These are phyloP conservation scores for Vitis rotundifolia DNA, from an alignment of 164 flowering plant species.

Conservation along the genomic window DNA sequence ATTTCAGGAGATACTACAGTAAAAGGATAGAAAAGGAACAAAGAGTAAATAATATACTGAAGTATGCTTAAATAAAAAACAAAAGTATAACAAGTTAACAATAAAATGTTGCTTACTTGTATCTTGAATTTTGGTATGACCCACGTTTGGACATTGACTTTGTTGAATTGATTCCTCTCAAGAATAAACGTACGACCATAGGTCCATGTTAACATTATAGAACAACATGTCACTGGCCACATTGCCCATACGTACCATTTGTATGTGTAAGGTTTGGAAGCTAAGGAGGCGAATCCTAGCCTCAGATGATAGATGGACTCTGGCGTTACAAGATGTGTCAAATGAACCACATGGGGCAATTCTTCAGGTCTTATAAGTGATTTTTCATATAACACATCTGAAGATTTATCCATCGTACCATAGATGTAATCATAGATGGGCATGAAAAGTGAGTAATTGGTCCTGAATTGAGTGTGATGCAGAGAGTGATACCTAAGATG, in stretches of 20 bases:
- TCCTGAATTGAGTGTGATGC: conserved; percentile 56
- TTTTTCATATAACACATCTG: conserved; percentile 46
- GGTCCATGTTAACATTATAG: conserved; percentile 45
- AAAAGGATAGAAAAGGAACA: neutral
- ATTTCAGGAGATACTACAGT: neutral
- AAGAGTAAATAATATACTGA: neutral
- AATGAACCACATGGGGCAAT: conserved; percentile 55
- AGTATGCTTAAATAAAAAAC: neutral
- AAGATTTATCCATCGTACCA: conserved; percentile 55
- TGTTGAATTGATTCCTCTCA: conserved; percentile 52
- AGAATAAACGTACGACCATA: conserved; percentile 47
- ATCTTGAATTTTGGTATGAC: conserved; percentile 57
- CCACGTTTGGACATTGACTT: conserved; percentile 71
- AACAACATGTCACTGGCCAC: conserved; percentile 60
- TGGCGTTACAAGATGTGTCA: conserved; percentile 70
- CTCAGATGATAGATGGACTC: conserved; percentile 67
- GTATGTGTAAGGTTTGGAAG: conserved; percentile 54
- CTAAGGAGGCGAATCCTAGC: conserved; percentile 59
- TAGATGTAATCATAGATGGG: conserved; percentile 57
- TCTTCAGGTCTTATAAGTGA: conserved; percentile 42
- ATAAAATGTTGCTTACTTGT: conserved; percentile 40
- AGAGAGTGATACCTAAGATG: conserved; percentile 48
- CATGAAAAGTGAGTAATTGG: conserved; percentile 59
- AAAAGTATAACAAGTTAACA: too few relatives aligned
- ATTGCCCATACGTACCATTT: conserved; percentile 65